phyloP scores from a whole-genome alignment of 768 basidiomycete genomes.

The Trichaptum fuscoviolaceum region DNA sequence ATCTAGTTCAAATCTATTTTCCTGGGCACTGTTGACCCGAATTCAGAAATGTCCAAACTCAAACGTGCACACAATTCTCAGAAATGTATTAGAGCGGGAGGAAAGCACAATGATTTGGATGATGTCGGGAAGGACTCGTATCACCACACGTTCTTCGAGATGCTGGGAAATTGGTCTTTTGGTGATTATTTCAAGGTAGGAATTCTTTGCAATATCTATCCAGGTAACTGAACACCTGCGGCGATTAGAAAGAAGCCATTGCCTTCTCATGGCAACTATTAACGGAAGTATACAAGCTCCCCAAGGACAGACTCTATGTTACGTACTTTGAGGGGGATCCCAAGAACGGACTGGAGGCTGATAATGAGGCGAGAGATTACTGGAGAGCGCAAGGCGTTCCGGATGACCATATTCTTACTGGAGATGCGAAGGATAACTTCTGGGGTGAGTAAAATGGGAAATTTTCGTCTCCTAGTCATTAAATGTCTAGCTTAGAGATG shows the following conservation, averaged over 20 bases:
- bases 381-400: conserved; percentile 89
- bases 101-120: conserved; percentile 98
- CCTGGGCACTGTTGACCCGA: conserved; percentile 94
- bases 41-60: conserved; percentile 85
- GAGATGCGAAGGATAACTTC: conserved; percentile 96
- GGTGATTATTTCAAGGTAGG: conserved; percentile 98
- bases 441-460: conserved; percentile 65
- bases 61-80: conserved; percentile 95
- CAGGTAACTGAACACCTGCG: not conserved
- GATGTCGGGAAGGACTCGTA: conserved; percentile 99
- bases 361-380: conserved; percentile 78
- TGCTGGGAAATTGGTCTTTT: conserved; percentile 99
- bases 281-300: conserved; percentile 82
- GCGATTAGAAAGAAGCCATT: conserved; percentile 81
- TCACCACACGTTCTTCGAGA: conserved; percentile 98
- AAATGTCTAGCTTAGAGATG: conserved; percentile 67
- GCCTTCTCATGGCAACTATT: conserved; percentile 91
- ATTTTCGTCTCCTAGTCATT: conserved; percentile 9
- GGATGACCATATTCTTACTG: conserved; percentile 88
- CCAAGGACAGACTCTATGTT: conserved; percentile 89
- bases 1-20: conserved; percentile 92
- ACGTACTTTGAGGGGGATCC: conserved; percentile 96
- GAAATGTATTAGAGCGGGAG: conserved; percentile 98
- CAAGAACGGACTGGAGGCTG: conserved; percentile 79
- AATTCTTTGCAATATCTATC: not conserved